A percentile compares a stretch with the other conserved stretches of the same genome.
Conservation (phyloP, 202 grass and related monocot species). For the Saccharum hybrid region DNA sequence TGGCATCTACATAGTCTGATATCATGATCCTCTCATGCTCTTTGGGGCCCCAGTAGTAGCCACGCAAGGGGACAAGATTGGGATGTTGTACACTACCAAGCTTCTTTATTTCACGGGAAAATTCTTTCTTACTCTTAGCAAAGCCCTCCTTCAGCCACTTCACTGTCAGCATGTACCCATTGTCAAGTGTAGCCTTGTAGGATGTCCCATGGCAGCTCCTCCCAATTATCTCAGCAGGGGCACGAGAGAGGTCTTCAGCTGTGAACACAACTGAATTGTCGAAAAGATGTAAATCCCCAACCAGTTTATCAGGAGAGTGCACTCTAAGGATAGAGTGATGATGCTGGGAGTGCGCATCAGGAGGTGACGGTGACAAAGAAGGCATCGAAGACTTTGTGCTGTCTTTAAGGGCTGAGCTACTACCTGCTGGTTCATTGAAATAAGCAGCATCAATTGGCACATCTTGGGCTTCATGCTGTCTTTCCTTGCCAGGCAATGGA, state of each 20-base stretch:
- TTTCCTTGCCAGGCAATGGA: conserved; percentile 41
- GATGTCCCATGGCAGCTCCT: conserved; percentile 94
- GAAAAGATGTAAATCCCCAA: conserved; percentile 85
- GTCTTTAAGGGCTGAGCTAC: conserved; percentile 46
- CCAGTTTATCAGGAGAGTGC: conserved; percentile 79
- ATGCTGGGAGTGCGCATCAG: conserved; percentile 43
- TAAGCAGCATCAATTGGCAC: conserved; percentile 12
- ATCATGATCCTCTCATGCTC: conserved; percentile 94
- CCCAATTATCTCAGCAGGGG: conserved; percentile 90
- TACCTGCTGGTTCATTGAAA: conserved; percentile 39
- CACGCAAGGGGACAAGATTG: conserved; percentile 75
- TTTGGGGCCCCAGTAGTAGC: conserved; percentile 95
- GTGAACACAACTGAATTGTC: conserved; percentile 67
- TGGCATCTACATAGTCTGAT: conserved; percentile 80
- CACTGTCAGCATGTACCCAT: conserved; percentile 67
- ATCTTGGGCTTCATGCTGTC: conserved; percentile 40
- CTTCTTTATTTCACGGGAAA: conserved; percentile 91
- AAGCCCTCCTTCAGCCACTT: conserved; percentile 96
- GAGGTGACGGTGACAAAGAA: conserved; percentile 47
- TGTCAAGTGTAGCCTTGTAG: conserved; percentile 85
- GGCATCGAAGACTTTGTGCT: conserved; percentile 41
- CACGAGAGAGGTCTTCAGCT: conserved; percentile 76
- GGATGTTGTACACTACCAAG: conserved; percentile 71
- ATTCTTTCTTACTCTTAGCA: conserved; percentile 90
- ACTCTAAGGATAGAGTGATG: conserved; percentile 69